Percentiles rank a stretch among this genome's conserved stretches.
Evolutionary conservation across 768 basidiomycete genomes (phyloP).

Genomic region (Rhodotorula toruloides): DNA sequence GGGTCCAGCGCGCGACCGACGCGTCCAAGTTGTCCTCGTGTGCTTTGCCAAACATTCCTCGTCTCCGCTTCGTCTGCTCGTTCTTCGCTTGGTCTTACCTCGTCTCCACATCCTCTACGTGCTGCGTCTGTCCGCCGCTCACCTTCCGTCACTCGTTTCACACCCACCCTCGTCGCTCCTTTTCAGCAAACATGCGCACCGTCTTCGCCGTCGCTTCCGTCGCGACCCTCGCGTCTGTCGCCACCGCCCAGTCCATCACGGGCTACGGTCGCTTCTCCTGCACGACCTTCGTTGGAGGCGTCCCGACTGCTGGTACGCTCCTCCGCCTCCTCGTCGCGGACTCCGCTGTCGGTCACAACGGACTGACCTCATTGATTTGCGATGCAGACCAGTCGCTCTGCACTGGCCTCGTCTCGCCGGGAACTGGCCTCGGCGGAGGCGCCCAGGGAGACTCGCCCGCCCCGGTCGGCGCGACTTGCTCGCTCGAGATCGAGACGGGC

Average conservation of each 20-base stretch:
- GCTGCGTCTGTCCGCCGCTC: background rate
- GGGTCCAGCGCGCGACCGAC: too few species aligned
- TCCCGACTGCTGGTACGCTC: constrained; percentile 5
- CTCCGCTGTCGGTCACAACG: too few species aligned
- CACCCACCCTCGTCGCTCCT: constrained; percentile 1
- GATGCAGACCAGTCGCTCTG: constrained; percentile 2
- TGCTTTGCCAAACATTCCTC: too few species aligned
- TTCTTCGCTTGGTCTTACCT: background rate
- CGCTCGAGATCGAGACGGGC: background rate
- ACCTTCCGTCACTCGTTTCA: background rate
- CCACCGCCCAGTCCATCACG: background rate
- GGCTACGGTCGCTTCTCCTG: constrained; percentile 29
- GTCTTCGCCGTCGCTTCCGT: constrained; percentile 7
- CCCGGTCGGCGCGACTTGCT: constrained; percentile 9
- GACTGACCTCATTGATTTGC: too few species aligned
- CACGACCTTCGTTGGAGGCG: constrained; percentile 15
- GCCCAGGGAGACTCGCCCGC: constrained; percentile 7
- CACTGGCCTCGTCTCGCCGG: constrained; percentile 1
- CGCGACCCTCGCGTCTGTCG: constrained; percentile 14
- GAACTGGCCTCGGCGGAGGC: background rate
- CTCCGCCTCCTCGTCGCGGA: too few species aligned
- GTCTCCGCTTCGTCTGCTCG: too few species aligned
- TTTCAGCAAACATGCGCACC: constrained; percentile 5
- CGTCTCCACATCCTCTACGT: too few species aligned
- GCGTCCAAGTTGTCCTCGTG: too few species aligned